phyloP scores from a whole-genome alignment of 305 asterid species.

The Solanum hybrid region DNA sequence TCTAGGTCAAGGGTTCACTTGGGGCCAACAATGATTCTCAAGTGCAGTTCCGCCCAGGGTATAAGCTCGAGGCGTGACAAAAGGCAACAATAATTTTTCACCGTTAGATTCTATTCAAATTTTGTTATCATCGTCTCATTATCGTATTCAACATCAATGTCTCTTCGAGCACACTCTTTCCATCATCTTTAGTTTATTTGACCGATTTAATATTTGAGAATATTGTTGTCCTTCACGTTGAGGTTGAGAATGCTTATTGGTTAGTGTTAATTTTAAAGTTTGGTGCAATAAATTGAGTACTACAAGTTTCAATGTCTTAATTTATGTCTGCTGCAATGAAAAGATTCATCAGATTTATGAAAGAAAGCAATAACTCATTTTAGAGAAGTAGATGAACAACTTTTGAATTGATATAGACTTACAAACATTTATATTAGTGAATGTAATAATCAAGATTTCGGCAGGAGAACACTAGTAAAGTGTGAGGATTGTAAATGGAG shows the following conservation, averaged over 20 bases:
- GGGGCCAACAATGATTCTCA: not conserved
- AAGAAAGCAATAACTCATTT: not conserved
- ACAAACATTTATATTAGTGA: not conserved
- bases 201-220: not conserved
- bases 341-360: not conserved
- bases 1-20: not conserved
- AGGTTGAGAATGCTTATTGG: not conserved
- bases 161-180: not conserved
- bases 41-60: not conserved
- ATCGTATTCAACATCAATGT: not conserved
- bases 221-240: not conserved
- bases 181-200: not conserved
- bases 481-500: not conserved
- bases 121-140: not conserved
- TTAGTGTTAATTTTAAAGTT: not conserved
- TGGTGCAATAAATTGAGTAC: not conserved
- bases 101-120: not conserved
- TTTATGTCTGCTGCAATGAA: not conserved
- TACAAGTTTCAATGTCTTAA: not conserved
- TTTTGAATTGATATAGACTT: not conserved
- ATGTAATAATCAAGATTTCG: not conserved
- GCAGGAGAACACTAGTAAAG: not conserved
- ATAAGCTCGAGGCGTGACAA: not conserved
- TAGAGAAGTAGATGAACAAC: not conserved
- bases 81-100: not conserved